Conservation (phyloP, 306 rosid genomes). For the Senna tora region DNA sequence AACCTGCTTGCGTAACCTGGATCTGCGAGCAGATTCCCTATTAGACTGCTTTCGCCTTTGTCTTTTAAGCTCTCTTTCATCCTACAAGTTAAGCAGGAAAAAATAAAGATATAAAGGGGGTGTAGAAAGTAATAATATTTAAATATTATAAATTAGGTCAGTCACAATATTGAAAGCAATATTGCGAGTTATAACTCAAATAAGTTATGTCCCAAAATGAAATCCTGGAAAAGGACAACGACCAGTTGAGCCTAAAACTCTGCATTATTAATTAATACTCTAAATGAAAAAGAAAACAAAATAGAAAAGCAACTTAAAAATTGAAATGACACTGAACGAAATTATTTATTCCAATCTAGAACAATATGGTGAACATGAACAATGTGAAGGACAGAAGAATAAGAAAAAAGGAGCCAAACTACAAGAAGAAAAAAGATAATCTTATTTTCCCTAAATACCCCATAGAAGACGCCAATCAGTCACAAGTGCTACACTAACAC, state of each 20-base stretch:
- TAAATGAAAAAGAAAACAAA: background rate
- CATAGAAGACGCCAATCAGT: background rate
- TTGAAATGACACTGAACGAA: background rate
- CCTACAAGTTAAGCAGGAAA: constrained; percentile 53
- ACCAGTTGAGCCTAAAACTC: background rate
- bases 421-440: background rate
- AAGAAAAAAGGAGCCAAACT: background rate
- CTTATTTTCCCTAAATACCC: background rate
- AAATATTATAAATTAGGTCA: constrained; percentile 20
- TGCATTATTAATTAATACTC: background rate
- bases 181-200: background rate
- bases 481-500: background rate
- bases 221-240: background rate
- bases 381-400: background rate
- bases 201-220: background rate
- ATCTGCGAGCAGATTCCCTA: constrained; percentile 94
- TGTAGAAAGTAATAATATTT: constrained; percentile 13
- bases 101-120: constrained; percentile 7
- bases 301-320: background rate
- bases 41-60: constrained; percentile 97
- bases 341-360: background rate
- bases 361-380: background rate
- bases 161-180: background rate
- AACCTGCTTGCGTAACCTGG: constrained; percentile 97
- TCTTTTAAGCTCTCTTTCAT: constrained; percentile 89